phyloP scores from a whole-genome alignment of 345 rosid genomes.

The Populus simonii region DNA sequence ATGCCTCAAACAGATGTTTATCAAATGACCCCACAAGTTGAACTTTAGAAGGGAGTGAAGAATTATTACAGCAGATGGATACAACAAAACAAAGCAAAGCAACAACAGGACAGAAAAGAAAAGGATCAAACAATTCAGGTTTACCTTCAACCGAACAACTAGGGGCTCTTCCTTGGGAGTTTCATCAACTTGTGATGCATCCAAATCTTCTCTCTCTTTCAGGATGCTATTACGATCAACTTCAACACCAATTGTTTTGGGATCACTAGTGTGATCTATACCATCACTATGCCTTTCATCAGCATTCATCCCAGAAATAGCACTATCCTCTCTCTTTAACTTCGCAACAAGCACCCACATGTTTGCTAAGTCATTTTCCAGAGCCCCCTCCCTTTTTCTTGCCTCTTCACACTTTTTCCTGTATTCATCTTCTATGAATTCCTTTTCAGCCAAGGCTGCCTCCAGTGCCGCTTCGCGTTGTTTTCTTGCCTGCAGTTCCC shows the following conservation, averaged over 20 bases:
- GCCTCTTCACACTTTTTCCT: conserved; percentile 82
- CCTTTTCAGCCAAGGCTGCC: conserved; percentile 81
- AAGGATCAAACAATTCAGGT: background rate
- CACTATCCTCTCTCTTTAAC: conserved; percentile 78
- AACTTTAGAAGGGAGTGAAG: background rate
- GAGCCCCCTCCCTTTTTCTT: conserved; percentile 82
- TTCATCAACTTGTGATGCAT: conserved; percentile 50
- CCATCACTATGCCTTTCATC: conserved; percentile 40
- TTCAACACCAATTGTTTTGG: conserved; percentile 39
- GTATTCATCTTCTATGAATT: conserved; percentile 75
- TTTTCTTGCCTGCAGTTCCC: conserved; percentile 89
- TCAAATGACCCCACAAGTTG: background rate
- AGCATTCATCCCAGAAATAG: conserved; percentile 44
- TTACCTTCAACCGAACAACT: conserved; percentile 90
- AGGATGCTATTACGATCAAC: conserved; percentile 33
- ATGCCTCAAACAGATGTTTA: background rate
- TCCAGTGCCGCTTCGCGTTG: conserved; percentile 83
- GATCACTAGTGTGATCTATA: conserved; percentile 29
- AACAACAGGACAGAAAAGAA: background rate
- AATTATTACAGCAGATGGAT: background rate
- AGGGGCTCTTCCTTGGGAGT: conserved; percentile 76
- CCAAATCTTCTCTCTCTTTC: conserved; percentile 52
- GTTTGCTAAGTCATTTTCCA: conserved; percentile 93
- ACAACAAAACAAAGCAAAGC: background rate
- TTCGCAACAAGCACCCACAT: conserved; percentile 99